Conservation (phyloP, 2,329 filamentous ascomycete genomes). For the Microcyclosporella mali region DNA sequence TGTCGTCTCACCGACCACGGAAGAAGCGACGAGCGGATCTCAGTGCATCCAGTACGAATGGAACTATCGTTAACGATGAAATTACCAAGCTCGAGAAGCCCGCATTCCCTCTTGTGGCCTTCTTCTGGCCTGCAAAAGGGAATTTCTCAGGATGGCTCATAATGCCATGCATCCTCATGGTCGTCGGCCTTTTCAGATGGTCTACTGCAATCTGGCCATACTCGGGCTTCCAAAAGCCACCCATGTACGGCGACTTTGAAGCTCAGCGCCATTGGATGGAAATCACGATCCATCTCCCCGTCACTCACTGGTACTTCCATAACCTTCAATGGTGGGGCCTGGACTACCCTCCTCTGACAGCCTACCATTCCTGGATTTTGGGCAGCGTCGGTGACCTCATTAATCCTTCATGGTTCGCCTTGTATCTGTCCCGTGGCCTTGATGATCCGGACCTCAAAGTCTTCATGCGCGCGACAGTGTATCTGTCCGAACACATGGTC, state of each 20-base stretch:
- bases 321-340: constrained; percentile 96
- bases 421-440: constrained; percentile 73
- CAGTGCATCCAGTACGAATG: constrained; percentile 35
- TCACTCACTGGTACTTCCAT: constrained; percentile 97
- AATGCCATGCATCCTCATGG: constrained; percentile 81
- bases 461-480: constrained; percentile 90
- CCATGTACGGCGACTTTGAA: constrained; percentile 96
- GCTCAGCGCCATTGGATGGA: constrained; percentile 99
- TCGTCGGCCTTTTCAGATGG: constrained; percentile 88
- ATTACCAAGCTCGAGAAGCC: constrained; percentile 50
- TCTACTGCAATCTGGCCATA: constrained; percentile 89
- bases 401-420: constrained; percentile 78
- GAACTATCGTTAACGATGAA: constrained; percentile 39
- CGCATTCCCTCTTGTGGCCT: constrained; percentile 84
- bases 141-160: constrained; percentile 81
- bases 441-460: constrained; percentile 78
- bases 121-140: constrained; percentile 84
- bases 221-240: constrained; percentile 76
- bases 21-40: constrained; percentile 38
- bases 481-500: constrained; percentile 83
- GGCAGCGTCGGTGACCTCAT: constrained; percentile 76
- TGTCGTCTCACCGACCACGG: constrained; percentile 31
- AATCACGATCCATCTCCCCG: constrained; percentile 77
- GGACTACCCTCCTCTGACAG: constrained; percentile 94
- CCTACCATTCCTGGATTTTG: constrained; percentile 95